Percentiles rank a stretch among this genome's conserved stretches.
phyloP scores from a whole-genome alignment of 2,329 filamentous ascomycete species.

The Verruconis gallopava region DNA sequence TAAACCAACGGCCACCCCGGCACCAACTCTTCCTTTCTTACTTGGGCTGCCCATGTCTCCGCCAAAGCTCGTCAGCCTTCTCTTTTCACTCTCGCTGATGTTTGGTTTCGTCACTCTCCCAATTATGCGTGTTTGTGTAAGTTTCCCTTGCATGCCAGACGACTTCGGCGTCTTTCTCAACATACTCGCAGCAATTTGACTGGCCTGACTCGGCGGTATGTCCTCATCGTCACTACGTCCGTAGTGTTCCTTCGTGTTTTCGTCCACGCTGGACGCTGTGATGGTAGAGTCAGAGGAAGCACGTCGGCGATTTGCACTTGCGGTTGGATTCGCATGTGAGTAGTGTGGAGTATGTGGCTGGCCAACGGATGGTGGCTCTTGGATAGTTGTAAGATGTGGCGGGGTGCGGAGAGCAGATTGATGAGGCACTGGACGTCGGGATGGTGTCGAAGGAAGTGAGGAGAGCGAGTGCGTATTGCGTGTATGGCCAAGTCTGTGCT shows the following conservation, averaged over 20 bases:
- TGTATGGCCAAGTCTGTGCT: constrained; percentile 48
- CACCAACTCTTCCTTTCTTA: constrained; percentile 38
- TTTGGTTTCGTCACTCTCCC: constrained; percentile 7
- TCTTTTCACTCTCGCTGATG: constrained; percentile 4
- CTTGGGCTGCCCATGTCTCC: constrained; percentile 20
- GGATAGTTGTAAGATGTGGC: constrained; percentile 28
- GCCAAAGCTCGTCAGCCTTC: constrained; percentile 16
- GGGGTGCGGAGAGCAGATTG: constrained; percentile 33
- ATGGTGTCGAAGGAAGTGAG: constrained; percentile 67
- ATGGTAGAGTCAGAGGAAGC: constrained; percentile 56
- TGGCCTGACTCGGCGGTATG: constrained; percentile 61
- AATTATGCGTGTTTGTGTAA: constrained; percentile 5
- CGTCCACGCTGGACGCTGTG: constrained; percentile 27
- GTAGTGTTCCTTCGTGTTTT: constrained; percentile 36
- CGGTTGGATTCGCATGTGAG: constrained; percentile 18
- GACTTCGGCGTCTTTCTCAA: constrained; percentile 42
- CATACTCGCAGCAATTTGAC: constrained; percentile 63
- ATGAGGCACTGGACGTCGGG: constrained; percentile 40
- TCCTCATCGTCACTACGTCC: constrained; percentile 45
- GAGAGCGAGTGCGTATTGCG: constrained; percentile 74
- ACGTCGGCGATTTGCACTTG: constrained; percentile 29
- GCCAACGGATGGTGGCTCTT: constrained; percentile 3
- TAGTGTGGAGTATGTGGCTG: constrained; percentile 8
- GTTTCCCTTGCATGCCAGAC: background rate
- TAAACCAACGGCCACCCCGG: constrained; percentile 36